A percentile compares a stretch with the other conserved stretches of the same genome.
phyloP scores from a whole-genome alignment of 164 flowering plant species.

The Euptelea pleiosperma region DNA sequence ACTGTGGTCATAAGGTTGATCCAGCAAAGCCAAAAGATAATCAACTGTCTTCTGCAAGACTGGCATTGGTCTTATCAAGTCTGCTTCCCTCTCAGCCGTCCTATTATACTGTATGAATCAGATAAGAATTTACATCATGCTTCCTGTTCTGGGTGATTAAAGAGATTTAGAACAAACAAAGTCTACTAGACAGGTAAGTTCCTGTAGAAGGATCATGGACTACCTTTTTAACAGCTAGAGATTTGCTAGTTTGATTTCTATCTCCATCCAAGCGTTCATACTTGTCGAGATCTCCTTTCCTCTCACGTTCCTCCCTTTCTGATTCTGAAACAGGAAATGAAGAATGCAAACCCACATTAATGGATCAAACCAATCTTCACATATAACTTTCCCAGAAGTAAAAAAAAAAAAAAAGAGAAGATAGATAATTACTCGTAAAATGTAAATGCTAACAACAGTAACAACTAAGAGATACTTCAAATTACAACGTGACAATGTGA shows the following conservation, averaged over 20 bases:
- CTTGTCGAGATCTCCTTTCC: constrained; percentile 97
- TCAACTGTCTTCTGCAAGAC: constrained; percentile 80
- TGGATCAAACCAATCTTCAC: constrained; percentile 4
- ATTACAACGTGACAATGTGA: background rate
- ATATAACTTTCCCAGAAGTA: background rate
- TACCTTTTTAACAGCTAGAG: constrained; percentile 94
- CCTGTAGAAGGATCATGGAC: constrained; percentile 2
- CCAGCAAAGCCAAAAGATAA: constrained; percentile 74
- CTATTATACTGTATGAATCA: constrained; percentile 70
- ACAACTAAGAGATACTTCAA: constrained; percentile 8
- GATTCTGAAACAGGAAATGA: constrained; percentile 51
- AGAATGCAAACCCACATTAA: constrained; percentile 10
- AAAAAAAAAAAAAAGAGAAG: background rate
- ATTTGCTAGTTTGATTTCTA: constrained; percentile 75
- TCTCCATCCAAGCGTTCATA: constrained; percentile 92
- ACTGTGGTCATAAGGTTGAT: constrained; percentile 70
- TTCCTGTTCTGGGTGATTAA: constrained; percentile 14
- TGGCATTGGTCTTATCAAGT: constrained; percentile 86
- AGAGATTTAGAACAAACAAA: background rate
- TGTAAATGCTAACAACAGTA: too few species aligned
- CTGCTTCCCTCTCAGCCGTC: constrained; percentile 94
- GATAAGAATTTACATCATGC: constrained; percentile 21
- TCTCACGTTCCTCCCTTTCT: constrained; percentile 89
- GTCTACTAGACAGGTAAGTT: background rate
- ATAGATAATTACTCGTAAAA: background rate